Conservation (phyloP, 768 basidiomycete species). For the Stropharia rugosoannulata region DNA sequence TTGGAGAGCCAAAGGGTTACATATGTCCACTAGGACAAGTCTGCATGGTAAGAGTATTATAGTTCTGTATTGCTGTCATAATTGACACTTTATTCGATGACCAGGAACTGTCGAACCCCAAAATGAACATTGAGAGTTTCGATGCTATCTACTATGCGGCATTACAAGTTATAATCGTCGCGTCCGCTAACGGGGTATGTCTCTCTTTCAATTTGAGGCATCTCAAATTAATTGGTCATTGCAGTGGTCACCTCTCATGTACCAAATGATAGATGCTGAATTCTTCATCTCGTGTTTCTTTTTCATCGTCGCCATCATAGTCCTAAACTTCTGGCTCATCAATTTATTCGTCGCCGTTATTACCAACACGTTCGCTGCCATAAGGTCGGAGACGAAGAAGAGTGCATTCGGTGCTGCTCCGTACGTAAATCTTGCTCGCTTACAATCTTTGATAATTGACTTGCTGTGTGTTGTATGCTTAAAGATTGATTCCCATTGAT, state of each 20-base stretch:
- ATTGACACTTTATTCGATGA: background rate
- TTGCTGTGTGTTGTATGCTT: background rate
- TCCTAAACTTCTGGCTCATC: conserved; percentile 93
- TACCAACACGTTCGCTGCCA: conserved; percentile 88
- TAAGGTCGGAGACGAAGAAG: conserved; percentile 80
- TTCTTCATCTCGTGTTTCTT: conserved; percentile 86
- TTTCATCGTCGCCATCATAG: conserved; percentile 80
- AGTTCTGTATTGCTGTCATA: background rate
- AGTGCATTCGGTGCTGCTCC: conserved; percentile 89
- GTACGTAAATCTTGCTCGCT: conserved; percentile 35
- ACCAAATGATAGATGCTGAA: conserved; percentile 85
- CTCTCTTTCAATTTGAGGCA: background rate
- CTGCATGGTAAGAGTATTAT: conserved; percentile 56
- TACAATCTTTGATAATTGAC: background rate
- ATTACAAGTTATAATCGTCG: conserved; percentile 83
- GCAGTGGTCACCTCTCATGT: conserved; percentile 85
- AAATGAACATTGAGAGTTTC: conserved; percentile 70
- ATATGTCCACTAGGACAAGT: conserved; percentile 87
- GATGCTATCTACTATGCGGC: conserved; percentile 84
- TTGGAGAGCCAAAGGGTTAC: conserved; percentile 65
- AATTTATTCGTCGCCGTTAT: conserved; percentile 96
- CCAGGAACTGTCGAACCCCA: conserved; percentile 69
- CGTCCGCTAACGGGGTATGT: conserved; percentile 73
- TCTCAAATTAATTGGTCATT: background rate
- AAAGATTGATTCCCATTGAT: conserved; percentile 33